phyloP scores from a whole-genome alignment of 1,139 yeast species.

The Pneumocystis wakefieldiae region DNA sequence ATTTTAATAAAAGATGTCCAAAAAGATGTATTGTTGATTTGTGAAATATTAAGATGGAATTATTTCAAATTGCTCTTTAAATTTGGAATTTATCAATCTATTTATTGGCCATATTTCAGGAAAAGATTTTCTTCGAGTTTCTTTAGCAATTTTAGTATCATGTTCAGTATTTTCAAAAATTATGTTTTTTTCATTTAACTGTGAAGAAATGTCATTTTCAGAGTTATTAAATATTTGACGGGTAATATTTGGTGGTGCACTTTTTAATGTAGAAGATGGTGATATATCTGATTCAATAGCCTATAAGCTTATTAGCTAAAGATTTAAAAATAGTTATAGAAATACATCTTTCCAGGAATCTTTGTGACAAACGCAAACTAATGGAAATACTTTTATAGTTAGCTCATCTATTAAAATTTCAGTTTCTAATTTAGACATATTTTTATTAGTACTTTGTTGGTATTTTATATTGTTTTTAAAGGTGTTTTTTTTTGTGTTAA shows the following conservation, averaged over 20 bases:
- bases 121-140: neutral
- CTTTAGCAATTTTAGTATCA: neutral
- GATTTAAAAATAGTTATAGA: neutral
- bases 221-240: neutral
- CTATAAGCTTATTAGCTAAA: neutral
- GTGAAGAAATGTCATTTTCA: neutral
- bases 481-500: neutral
- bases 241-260: neutral
- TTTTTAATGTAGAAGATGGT: neutral
- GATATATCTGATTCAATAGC: neutral
- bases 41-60: neutral
- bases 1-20: neutral
- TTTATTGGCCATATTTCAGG: neutral
- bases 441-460: neutral
- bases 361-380: slow-evolving; percentile 2
- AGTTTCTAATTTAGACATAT: neutral
- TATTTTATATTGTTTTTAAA: neutral
- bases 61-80: neutral
- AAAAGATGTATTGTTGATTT: neutral
- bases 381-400: neutral
- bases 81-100: neutral
- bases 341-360: neutral
- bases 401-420: neutral
- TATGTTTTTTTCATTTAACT: neutral
- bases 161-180: neutral